Evolutionary conservation across 1,284 basidiomycete genomes (phyloP).

Genomic region (Takashimella koratensis): DNA sequence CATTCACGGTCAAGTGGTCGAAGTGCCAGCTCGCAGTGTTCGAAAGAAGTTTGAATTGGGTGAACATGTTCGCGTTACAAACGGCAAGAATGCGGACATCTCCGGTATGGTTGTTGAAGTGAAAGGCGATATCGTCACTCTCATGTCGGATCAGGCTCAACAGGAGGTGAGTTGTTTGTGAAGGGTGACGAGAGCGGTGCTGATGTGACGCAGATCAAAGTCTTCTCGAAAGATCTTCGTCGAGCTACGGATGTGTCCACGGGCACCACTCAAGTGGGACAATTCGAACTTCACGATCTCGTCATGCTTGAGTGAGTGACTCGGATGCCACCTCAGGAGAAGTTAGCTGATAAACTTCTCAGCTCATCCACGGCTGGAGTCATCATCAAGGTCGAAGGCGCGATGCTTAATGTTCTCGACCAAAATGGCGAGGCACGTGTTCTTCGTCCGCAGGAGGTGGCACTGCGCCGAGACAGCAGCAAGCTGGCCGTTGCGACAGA

Average conservation of each 20-base stretch:
- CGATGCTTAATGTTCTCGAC: conserved; percentile 91
- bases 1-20: conserved; percentile 66
- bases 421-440: conserved; percentile 85
- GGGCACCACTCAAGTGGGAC: conserved; percentile 80
- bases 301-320: conserved; percentile 86
- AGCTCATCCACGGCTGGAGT: conserved; percentile 92
- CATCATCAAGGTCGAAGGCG: conserved; percentile 95
- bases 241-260: conserved; percentile 95
- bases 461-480: conserved; percentile 76
- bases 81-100: conserved; percentile 89
- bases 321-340: neutral
- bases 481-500: conserved; percentile 84
- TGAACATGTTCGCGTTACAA: conserved; percentile 98
- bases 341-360: conserved; percentile 14
- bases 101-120: conserved; percentile 95
- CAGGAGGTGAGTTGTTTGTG: conserved; percentile 70
- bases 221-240: conserved; percentile 95
- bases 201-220: conserved; percentile 64
- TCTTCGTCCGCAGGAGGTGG: conserved; percentile 93
- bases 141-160: conserved; percentile 95
- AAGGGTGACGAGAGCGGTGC: conserved; percentile 1
- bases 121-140: conserved; percentile 85
- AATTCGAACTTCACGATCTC: conserved; percentile 93
- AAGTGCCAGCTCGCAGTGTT: conserved; percentile 83
- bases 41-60: conserved; percentile 94